Evolutionary conservation across 148 eudicot species (phyloP).

Genomic region (Polygonum maritimum): DNA sequence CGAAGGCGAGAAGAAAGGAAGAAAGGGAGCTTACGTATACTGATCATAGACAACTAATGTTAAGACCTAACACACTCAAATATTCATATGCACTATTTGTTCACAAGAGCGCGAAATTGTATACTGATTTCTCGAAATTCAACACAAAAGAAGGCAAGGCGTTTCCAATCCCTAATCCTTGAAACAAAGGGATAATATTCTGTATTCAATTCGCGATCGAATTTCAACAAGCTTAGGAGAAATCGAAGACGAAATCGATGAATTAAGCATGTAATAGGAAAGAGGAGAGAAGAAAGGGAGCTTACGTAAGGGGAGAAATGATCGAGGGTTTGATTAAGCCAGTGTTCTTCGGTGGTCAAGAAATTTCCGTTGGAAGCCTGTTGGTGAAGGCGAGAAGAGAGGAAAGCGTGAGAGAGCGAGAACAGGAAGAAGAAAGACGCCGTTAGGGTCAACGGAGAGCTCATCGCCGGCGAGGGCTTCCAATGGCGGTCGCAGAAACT

Average conservation of each 20-base stretch:
- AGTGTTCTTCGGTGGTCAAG: slow-evolving; percentile 50
- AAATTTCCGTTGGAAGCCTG: slow-evolving; percentile 17
- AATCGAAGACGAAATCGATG: not conserved
- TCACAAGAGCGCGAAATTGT: not conserved
- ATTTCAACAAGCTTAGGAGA: not conserved
- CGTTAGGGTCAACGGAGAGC: not conserved
- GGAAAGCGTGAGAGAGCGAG: slow-evolving; percentile 17
- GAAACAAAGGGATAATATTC: not conserved
- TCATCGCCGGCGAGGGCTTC: not conserved
- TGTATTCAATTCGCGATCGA: not conserved
- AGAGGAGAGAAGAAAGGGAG: slow-evolving; percentile 11
- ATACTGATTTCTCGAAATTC: not conserved
- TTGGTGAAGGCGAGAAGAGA: slow-evolving; percentile 24
- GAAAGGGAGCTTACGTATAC: not conserved
- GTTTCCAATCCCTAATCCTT: not conserved
- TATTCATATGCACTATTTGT: not conserved
- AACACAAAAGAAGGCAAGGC: not conserved
- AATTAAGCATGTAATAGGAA: not conserved
- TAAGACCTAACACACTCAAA: slow-evolving; percentile 5
- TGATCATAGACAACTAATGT: slow-evolving; percentile 5
- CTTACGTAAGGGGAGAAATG: slow-evolving; percentile 74
- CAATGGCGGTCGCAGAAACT: not conserved
- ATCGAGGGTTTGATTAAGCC: slow-evolving; percentile 89
- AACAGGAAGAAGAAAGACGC: slow-evolving; percentile 16
- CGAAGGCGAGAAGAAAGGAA: too few relatives aligned